These are phyloP conservation scores for Lichtheimia ornata DNA, from an alignment of 371 early-diverging fungal genomes.

Conservation along the genomic window DNA sequence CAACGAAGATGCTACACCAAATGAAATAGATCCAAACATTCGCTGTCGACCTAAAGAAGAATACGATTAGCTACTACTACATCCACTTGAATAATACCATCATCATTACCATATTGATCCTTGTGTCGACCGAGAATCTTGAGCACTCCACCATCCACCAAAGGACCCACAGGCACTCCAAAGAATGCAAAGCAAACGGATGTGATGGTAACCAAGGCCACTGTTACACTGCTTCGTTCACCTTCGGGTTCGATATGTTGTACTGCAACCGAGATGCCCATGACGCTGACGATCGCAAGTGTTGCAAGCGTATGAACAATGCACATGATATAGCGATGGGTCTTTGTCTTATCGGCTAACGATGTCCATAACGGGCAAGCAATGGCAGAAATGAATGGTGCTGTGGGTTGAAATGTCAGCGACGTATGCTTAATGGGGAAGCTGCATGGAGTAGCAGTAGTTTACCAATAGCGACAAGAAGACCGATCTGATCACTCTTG, in stretches of 20 bases:
- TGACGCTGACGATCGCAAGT: conserved; percentile 52
- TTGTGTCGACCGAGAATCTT: conserved; percentile 52
- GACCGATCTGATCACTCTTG: conserved; percentile 52
- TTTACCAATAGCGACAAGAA: conserved; percentile 54
- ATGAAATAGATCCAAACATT: conserved; percentile 56
- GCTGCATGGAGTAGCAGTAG: neutral
- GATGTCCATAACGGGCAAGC: conserved; percentile 57
- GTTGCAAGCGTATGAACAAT: conserved; percentile 53
- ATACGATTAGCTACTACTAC: neutral
- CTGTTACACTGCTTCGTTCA: conserved; percentile 30
- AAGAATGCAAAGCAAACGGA: conserved; percentile 57
- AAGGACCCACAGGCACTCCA: conserved; percentile 51
- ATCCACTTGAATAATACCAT: neutral
- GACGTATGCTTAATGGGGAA: neutral
- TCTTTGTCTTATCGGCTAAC: conserved; percentile 51
- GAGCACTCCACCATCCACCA: conserved; percentile 55
- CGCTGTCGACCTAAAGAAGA: conserved; percentile 39
- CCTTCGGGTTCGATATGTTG: conserved; percentile 28
- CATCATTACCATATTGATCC: conserved; percentile 44
- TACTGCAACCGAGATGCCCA: conserved; percentile 49
- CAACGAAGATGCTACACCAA: conserved; percentile 49
- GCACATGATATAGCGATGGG: conserved; percentile 54
- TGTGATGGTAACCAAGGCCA: conserved; percentile 43
- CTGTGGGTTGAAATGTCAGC: conserved; percentile 17
- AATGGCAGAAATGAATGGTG: conserved; percentile 54